Evolutionary conservation across 371 early-diverging fungal genomes (phyloP).

Genomic region (Syncephalastrum monosporum): DNA sequence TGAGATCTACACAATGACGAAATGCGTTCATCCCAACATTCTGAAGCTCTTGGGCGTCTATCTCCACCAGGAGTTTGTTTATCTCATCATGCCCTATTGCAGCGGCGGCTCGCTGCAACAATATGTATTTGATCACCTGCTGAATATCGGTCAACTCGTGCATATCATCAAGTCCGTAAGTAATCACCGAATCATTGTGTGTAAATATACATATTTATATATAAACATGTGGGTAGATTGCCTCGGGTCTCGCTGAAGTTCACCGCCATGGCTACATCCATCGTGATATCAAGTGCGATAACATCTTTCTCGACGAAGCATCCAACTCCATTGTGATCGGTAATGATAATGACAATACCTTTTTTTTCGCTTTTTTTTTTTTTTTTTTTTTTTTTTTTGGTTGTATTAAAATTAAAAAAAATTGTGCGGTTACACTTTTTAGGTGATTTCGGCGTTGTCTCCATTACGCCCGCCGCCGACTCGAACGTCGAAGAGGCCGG

Average conservation of each 20-base stretch:
- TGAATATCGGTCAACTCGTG: conserved; percentile 46
- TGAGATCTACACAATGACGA: conserved; percentile 54
- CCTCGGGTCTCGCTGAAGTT: conserved; percentile 43
- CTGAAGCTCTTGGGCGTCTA: conserved; percentile 41
- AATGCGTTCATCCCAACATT: conserved; percentile 46
- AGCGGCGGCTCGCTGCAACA: conserved; percentile 51
- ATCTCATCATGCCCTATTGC: conserved; percentile 48
- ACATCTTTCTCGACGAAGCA: conserved; percentile 43
- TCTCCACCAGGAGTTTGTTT: conserved; percentile 51
- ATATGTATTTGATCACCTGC: conserved; percentile 48
- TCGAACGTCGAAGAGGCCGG: conserved; percentile 52
- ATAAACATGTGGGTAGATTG: conserved; percentile 29
- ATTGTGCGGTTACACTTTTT: conserved; percentile 3
- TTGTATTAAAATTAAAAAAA: not conserved
- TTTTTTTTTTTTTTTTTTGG: not conserved
- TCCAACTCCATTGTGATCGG: conserved; percentile 44
- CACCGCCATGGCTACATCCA: conserved; percentile 51
- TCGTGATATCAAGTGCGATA: conserved; percentile 54
- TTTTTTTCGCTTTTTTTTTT: no score
- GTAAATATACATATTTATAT: not conserved
- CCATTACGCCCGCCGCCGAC: conserved; percentile 48
- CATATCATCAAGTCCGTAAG: conserved; percentile 43
- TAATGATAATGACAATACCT: conserved; percentile 12
- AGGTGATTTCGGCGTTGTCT: conserved; percentile 56
- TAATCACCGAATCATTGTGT: not conserved